Conservation (phyloP, 805 yeast genomes). For the Yarrowia porcina region DNA sequence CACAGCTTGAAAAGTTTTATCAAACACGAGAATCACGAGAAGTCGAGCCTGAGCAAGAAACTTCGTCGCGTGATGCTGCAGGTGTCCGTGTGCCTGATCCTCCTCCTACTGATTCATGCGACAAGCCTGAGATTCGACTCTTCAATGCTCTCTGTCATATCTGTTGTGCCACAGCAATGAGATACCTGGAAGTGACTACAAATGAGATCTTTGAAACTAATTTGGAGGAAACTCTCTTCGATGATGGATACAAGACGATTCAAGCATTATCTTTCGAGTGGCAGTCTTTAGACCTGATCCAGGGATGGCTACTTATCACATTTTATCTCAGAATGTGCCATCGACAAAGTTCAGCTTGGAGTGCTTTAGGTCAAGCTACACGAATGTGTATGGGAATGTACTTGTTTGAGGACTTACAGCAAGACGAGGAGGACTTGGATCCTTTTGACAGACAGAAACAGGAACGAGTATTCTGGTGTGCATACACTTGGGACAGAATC, state of each 20-base stretch:
- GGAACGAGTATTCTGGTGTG: slow-evolving; percentile 53
- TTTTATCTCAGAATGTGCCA: slow-evolving; percentile 46
- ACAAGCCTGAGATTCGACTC: slow-evolving; percentile 38
- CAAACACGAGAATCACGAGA: neutral
- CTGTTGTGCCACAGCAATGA: slow-evolving; percentile 49
- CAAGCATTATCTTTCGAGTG: slow-evolving; percentile 47
- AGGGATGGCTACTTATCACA: slow-evolving; percentile 48
- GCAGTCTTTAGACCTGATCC: slow-evolving; percentile 52
- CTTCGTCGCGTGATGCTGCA: neutral
- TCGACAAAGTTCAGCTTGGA: slow-evolving; percentile 46
- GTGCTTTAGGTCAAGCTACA: slow-evolving; percentile 45
- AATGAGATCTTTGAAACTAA: slow-evolving; percentile 30
- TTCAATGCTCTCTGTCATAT: slow-evolving; percentile 52
- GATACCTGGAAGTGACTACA: slow-evolving; percentile 47
- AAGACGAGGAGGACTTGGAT: slow-evolving; percentile 15
- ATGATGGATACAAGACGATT: slow-evolving; percentile 42
- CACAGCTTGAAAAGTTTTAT: slow-evolving; percentile 39
- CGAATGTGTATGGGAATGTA: slow-evolving; percentile 48
- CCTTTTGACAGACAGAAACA: slow-evolving; percentile 41
- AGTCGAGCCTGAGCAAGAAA: neutral
- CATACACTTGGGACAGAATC: slow-evolving; percentile 53
- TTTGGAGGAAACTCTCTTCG: slow-evolving; percentile 46
- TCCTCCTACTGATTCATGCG: neutral
- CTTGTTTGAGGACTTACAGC: slow-evolving; percentile 37
- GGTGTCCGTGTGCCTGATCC: neutral